Percentiles rank a stretch among this genome's conserved stretches.
Conservation (phyloP, 2,329 filamentous ascomycete genomes). For the Biscogniauxia sp. region DNA sequence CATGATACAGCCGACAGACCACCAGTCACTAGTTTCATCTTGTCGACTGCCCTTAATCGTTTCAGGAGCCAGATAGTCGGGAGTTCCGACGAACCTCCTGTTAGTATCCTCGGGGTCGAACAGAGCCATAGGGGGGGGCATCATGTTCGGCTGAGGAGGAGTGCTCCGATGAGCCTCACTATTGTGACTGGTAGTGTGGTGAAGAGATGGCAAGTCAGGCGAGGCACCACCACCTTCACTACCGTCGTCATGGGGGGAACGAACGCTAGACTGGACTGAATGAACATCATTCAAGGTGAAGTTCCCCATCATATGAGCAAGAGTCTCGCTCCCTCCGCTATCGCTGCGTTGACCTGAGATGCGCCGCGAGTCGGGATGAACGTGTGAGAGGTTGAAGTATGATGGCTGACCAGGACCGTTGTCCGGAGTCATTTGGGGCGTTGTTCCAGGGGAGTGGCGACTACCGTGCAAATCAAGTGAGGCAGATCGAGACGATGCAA, state of each 20-base stretch:
- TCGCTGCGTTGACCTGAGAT: constrained; percentile 86
- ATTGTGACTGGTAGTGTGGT: constrained; percentile 45
- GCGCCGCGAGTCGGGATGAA: constrained; percentile 59
- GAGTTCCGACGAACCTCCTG: constrained; percentile 91
- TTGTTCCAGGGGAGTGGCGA: constrained; percentile 73
- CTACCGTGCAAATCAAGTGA: constrained; percentile 84
- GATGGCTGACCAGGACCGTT: constrained; percentile 79
- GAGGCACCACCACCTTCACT: constrained; percentile 67
- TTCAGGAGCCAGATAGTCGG: constrained; percentile 94
- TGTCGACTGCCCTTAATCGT: constrained; percentile 94
- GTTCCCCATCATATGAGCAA: constrained; percentile 77
- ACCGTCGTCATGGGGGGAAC: constrained; percentile 71
- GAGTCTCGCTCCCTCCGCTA: constrained; percentile 82
- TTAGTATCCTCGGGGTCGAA: constrained; percentile 95
- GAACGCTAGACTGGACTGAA: constrained; percentile 44
- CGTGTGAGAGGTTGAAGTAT: constrained; percentile 76
- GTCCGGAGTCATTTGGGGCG: constrained; percentile 83
- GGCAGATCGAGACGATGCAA: constrained; percentile 86
- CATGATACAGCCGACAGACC: constrained; percentile 97
- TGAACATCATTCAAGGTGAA: constrained; percentile 70
- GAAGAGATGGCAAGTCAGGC: constrained; percentile 71
- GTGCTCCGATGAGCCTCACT: constrained; percentile 56
- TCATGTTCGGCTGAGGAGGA: constrained; percentile 65
- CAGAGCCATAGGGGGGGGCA: constrained; percentile 88
- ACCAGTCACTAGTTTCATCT: constrained; percentile 99